These are phyloP conservation scores for Naumovozyma castellii DNA, from an alignment of 805 yeast genomes.

Conservation along the genomic window DNA sequence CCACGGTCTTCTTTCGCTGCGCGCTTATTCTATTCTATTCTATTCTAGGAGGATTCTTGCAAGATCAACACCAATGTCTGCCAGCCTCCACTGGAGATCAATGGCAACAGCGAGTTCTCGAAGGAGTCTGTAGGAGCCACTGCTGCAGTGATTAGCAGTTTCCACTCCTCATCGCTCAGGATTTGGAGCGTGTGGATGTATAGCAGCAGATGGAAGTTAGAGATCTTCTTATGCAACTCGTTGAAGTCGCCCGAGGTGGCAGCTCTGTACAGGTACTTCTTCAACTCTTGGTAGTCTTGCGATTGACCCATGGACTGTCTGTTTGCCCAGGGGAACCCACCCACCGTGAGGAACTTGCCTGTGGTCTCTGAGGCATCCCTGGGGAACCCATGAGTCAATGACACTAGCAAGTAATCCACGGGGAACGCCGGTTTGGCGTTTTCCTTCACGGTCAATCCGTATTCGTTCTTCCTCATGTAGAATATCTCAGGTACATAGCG, in stretches of 20 bases:
- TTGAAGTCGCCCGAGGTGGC: constrained; percentile 25
- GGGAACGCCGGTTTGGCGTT: constrained; percentile 90
- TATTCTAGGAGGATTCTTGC: constrained; percentile 21
- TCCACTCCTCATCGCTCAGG: constrained; percentile 46
- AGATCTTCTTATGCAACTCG: constrained; percentile 31
- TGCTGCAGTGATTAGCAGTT: constrained; percentile 41
- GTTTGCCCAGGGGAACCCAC: constrained; percentile 66
- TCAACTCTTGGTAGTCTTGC: constrained; percentile 54
- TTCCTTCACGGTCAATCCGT: constrained; percentile 75
- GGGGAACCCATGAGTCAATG: constrained; percentile 91
- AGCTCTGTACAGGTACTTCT: constrained; percentile 35
- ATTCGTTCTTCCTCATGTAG: constrained; percentile 77
- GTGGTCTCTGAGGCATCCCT: constrained; percentile 32
- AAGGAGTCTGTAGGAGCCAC: constrained; percentile 37
- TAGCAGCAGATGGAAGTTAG: constrained; percentile 71
- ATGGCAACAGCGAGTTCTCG: constrained; percentile 40
- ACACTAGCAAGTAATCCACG: constrained; percentile 77
- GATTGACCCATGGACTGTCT: constrained; percentile 65
- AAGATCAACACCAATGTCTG: constrained; percentile 59
- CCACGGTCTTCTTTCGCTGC: not conserved
- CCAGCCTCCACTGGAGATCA: constrained; percentile 57
- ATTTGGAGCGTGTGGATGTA: constrained; percentile 51
- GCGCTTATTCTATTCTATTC: not conserved
- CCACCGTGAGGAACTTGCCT: constrained; percentile 40
- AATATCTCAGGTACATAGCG: constrained; percentile 93